These are phyloP conservation scores for Dothideomycetidae sp. DNA, from an alignment of 2,329 filamentous ascomycete species.

Conservation along the genomic window DNA sequence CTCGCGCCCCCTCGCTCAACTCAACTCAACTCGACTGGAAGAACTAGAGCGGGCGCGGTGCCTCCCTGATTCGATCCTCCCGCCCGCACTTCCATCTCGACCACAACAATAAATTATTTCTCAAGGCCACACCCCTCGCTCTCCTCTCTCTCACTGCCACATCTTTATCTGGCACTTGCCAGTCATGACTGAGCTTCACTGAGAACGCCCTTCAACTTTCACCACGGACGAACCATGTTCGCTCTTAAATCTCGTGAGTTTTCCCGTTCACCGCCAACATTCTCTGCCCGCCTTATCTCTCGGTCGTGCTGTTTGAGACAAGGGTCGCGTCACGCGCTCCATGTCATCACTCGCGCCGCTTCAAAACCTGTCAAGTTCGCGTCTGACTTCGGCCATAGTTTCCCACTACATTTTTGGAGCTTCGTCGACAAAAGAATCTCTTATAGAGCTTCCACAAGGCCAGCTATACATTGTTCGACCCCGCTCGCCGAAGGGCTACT, in stretches of 20 bases:
- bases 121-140: no score
- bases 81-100: no score
- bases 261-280: conserved; percentile 11
- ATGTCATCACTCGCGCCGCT: conserved; percentile 8
- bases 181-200: neutral
- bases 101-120: no score
- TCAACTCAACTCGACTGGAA: no score
- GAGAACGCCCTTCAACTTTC: neutral
- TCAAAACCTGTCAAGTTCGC: conserved; percentile 1
- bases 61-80: no score
- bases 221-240: conserved; percentile 10
- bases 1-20: no score
- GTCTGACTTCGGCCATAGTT: conserved; percentile 10
- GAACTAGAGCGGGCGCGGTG: no score
- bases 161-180: neutral
- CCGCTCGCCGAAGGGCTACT: conserved; percentile 90
- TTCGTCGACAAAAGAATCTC: conserved; percentile 75
- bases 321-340: conserved; percentile 9
- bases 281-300: conserved; percentile 4
- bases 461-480: conserved; percentile 96
- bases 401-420: conserved; percentile 69
- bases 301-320: conserved; percentile 1
- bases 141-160: neutral
- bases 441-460: conserved; percentile 88
- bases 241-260: conserved; percentile 12